Base-by-base conservation (phyloP, 2,329 filamentous ascomycete species). In the Neoscytalidium dimidiatum region DNA sequence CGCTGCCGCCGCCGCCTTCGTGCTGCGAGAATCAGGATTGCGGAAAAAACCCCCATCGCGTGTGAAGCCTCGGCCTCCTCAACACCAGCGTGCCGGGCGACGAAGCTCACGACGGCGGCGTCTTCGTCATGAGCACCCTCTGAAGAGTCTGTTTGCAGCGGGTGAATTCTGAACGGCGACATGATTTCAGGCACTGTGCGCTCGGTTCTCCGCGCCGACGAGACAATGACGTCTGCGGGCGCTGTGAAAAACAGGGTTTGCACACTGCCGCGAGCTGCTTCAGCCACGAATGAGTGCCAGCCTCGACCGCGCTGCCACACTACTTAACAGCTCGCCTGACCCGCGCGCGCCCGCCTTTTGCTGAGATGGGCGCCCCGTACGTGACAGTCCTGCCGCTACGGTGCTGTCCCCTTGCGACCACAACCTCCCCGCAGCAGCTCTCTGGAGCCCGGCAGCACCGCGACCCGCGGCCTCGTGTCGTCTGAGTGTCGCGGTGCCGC, bases 371-470 rank as follows among this genome's bases (percentile, higher is more conserved):
- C 56, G 56, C 38, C 28, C 56, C 56, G 56, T 60, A 60, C 41
- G 38, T 33, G 56, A 60, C 58, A 62, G 58, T 49, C 53, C 58
- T 51, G 58, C 58, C 57, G 58, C 43, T 41, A 23, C 41, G 74
- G 72, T 68, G 67, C 72, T 74, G 74, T 72, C 75, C 75, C 76
- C 75, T 77, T 78, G 76, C 74, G 74, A 73, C 70, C 6, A 19
- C 49, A 33, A 35, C 49, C 3, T 17, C 17, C 53, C 48, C 57
- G 64, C 61, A 69, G 70, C 70, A 69, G 71, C 69, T 70, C 68
- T 64, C 68, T 64, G 70, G 53, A 48, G 64, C 67, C 62, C 66
- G 66, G 68, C 67, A 66, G 49, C 65, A 51, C 68, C 68, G 64
- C 66, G 61, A 62, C 66, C 68, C 66, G 69, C 68, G 66, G 67